Percentiles rank a stretch among this genome's conserved stretches.
phyloP scores from a whole-genome alignment of 2,329 filamentous ascomycete species.

The Cladophialophora chaetospira region DNA sequence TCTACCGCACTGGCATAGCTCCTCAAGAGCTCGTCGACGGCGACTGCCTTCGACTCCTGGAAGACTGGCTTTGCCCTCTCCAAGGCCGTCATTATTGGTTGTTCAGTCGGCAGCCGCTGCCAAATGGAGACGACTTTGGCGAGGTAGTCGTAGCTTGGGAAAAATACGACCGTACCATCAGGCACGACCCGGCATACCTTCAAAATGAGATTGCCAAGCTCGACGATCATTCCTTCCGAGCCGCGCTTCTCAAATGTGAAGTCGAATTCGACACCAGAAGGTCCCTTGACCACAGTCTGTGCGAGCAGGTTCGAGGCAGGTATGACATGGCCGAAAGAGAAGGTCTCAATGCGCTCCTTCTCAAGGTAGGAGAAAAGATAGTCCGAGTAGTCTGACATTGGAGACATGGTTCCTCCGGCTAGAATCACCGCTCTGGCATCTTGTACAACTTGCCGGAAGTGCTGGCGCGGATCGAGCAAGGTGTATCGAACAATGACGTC shows the following conservation, averaged over 20 bases:
- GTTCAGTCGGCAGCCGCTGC: slow-evolving; percentile 47
- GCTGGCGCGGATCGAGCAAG: slow-evolving; percentile 84
- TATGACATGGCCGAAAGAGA: slow-evolving; percentile 95
- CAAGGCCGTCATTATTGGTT: slow-evolving; percentile 20
- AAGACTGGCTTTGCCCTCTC: slow-evolving; percentile 63
- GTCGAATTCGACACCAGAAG: slow-evolving; percentile 65
- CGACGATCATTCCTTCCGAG: slow-evolving; percentile 67
- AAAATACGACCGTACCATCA: slow-evolving; percentile 91
- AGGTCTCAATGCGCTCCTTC: slow-evolving; percentile 66
- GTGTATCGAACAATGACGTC: slow-evolving; percentile 74
- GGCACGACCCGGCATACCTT: slow-evolving; percentile 74
- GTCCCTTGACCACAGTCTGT: slow-evolving; percentile 62
- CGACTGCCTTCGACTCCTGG: slow-evolving; percentile 49
- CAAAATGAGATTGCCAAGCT: slow-evolving; percentile 73
- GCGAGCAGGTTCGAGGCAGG: slow-evolving; percentile 79
- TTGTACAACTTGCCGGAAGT: slow-evolving; percentile 84
- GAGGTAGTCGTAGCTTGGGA: slow-evolving; percentile 91
- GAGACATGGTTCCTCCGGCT: slow-evolving; percentile 96
- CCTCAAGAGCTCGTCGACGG: slow-evolving; percentile 68
- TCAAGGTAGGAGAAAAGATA: slow-evolving; percentile 80
- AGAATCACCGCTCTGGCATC: slow-evolving; percentile 84
- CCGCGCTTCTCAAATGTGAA: slow-evolving; percentile 82
- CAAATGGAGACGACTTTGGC: slow-evolving; percentile 69
- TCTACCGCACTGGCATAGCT: slow-evolving; percentile 72
- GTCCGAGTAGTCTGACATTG: slow-evolving; percentile 84